Evolutionary conservation across 2,329 filamentous ascomycete species (phyloP).

Genomic region (Ophiosphaerella herpotricha): DNA sequence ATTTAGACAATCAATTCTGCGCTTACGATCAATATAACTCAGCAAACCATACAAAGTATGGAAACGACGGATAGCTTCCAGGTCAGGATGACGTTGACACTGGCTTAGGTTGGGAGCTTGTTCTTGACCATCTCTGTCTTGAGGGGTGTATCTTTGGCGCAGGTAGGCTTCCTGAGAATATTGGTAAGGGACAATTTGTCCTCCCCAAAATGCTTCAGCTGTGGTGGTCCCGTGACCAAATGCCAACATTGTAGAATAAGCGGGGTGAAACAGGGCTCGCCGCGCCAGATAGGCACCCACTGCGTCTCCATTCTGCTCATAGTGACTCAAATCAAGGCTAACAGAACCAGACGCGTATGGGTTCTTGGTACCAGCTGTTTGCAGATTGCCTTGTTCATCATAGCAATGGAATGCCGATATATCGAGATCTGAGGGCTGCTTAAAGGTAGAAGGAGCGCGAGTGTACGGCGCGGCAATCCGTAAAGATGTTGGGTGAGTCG

Average conservation of each 20-base stretch:
- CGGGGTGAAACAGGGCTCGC: constrained; percentile 2
- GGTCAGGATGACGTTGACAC: constrained; percentile 14
- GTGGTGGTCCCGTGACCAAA: background rate
- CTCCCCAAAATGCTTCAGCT: background rate
- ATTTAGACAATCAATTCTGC: constrained; percentile 11
- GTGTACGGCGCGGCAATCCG: no score
- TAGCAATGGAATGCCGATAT: background rate
- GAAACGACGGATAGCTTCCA: constrained; percentile 23
- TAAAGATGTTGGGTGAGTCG: no score
- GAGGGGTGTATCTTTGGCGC: no score
- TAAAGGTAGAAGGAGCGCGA: no score
- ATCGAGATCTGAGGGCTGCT: background rate
- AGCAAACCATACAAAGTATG: constrained; percentile 20
- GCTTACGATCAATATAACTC: constrained; percentile 18
- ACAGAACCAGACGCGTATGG: background rate
- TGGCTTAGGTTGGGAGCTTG: background rate
- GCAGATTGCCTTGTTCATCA: background rate
- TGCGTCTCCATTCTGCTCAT: constrained; percentile 3
- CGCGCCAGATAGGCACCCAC: constrained; percentile 16
- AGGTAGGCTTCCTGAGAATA: no score
- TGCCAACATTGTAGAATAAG: background rate
- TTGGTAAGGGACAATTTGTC: background rate
- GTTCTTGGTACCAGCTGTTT: background rate
- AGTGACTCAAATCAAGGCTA: background rate
- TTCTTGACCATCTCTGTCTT: no score